Evolutionary conservation across 257 asterid species (phyloP), one percentile per base, ranked within the genome.

Genomic region (Henckelia pumila): DNA sequence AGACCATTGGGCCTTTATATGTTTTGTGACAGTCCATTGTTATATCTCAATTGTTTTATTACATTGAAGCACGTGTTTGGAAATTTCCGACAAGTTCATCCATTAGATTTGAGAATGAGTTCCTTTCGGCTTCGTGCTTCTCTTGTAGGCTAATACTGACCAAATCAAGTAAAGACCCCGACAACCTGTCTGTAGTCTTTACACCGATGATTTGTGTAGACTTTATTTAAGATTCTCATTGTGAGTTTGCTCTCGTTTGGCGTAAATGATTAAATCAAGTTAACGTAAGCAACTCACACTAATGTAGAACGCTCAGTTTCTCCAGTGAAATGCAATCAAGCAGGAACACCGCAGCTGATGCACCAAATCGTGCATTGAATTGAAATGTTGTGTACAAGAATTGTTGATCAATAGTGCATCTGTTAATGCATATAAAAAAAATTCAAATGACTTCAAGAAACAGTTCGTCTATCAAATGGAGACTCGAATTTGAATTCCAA

Each of bases 361-460:
- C 8, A 56, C 33, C 49, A 74, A 47, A 29, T 68, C 33, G 64
- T 56, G 21, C 64, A 40, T 21, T 33, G 61, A 59, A 63, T 50
- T 13, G 64, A 52, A 17, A 68, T 25, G 63, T 63, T 61, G 26
- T 69, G 44, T 74, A 74, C 83, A 72, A 70, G 86, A 81, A 76
- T 78, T 58, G 72, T 2, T 66, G n/a, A 69, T 81, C 78, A 73
- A 71, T 75, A 69, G 67, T 66, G 64, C 73, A 69, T 81, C 72
- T 40, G 55, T 65, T 61, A 22, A 56, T 76, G 64, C 78, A 70
- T 49, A 33, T 65, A 78, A 79, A 56, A 75, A 69, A 75, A 80
- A 77, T 25, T 80, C 83, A 73, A 77, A 75, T 62, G 81, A 70
- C 58, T 81, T 4, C 73, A 68, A 76, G 66, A 75, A 72, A 66